These are phyloP conservation scores for Aspergillus funiculosus DNA, from an alignment of 495 filamentous ascomycete genomes.

Conservation along the genomic window DNA sequence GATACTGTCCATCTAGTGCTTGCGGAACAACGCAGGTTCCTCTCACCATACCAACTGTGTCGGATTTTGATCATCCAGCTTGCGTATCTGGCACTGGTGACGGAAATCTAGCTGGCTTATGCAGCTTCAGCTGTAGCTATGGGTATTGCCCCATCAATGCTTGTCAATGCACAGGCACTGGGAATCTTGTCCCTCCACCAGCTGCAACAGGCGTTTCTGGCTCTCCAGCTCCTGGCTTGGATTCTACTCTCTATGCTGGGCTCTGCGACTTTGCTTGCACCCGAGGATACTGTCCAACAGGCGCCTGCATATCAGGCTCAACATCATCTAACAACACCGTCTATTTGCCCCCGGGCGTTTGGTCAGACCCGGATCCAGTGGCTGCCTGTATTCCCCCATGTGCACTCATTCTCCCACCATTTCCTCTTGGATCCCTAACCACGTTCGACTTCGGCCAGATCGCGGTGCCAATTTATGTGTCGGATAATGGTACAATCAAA, in stretches of 20 bases:
- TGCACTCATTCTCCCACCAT: slow-evolving; percentile 18
- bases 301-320: too few species aligned
- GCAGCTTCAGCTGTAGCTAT: too few species aligned
- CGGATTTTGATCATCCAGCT: background rate
- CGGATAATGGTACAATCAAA: too few species aligned
- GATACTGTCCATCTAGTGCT: slow-evolving; percentile 29
- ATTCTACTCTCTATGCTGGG: slow-evolving; percentile 6
- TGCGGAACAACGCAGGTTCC: slow-evolving; percentile 18
- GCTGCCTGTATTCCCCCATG: slow-evolving; percentile 20
- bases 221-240: too few species aligned
- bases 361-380: background rate
- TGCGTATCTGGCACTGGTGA: slow-evolving; percentile 3
- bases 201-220: too few species aligned
- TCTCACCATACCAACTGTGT: background rate
- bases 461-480: too few species aligned
- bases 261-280: slow-evolving; percentile 17
- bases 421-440: slow-evolving; percentile 7
- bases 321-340: too few species aligned
- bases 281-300: slow-evolving; percentile 17
- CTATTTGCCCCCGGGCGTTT: background rate
- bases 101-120: too few species aligned
- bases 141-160: too few species aligned
- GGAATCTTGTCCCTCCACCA: too few species aligned
- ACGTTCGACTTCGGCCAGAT: slow-evolving; percentile 17
- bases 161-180: too few species aligned